Evolutionary conservation across 768 basidiomycete species (phyloP).

Genomic region (Suillus cothurnatus): DNA sequence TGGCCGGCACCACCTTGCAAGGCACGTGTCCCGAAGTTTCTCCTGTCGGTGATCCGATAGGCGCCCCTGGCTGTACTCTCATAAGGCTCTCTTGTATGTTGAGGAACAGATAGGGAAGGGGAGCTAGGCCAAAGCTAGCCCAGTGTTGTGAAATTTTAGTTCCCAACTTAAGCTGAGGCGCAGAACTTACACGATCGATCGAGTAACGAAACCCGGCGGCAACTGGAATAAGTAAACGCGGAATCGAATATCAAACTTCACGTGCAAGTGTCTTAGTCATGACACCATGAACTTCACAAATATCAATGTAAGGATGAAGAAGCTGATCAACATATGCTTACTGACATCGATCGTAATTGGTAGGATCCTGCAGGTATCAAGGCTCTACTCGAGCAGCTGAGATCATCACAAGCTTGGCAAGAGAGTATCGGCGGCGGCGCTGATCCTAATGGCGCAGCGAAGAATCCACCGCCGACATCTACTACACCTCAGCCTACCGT

Average conservation of each 20-base stretch:
- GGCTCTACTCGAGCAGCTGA: slow-evolving; percentile 70
- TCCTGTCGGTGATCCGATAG: neutral
- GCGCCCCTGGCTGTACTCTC: neutral
- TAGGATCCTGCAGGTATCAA: slow-evolving; percentile 70
- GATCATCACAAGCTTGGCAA: slow-evolving; percentile 71
- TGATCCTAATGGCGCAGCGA: neutral
- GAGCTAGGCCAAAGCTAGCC: neutral
- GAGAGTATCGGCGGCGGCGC: slow-evolving; percentile 35
- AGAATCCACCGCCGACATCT: slow-evolving; percentile 8
- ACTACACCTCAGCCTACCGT: slow-evolving; percentile 10
- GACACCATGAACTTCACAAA: slow-evolving; percentile 49
- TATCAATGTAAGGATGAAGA: slow-evolving; percentile 51
- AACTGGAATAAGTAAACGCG: neutral
- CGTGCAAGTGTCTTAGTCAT: neutral
- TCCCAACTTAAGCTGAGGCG: neutral
- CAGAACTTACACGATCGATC: neutral
- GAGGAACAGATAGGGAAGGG: neutral
- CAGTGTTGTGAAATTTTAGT: neutral
- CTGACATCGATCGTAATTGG: slow-evolving; percentile 1
- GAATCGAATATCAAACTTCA: too few relatives aligned
- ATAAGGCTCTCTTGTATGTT: neutral
- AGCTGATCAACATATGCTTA: neutral
- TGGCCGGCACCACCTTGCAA: neutral
- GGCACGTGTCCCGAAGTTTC: neutral
- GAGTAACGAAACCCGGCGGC: neutral